These are phyloP conservation scores for Dovyalis caffra DNA, from an alignment of 345 rosid species.

Conservation along the genomic window DNA sequence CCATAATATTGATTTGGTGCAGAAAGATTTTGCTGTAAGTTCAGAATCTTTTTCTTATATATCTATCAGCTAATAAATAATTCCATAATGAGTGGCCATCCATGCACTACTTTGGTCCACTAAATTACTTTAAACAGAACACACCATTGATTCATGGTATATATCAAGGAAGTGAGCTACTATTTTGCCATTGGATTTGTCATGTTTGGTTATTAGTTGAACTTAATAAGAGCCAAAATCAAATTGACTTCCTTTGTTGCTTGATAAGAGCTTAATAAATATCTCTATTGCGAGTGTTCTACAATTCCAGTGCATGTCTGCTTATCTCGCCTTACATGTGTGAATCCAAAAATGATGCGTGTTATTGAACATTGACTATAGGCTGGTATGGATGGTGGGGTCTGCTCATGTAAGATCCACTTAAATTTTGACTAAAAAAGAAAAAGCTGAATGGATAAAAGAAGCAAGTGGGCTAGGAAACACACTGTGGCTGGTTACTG, in stretches of 20 bases:
- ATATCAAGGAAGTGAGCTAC: not conserved
- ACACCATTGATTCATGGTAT: not conserved
- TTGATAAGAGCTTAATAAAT: not conserved
- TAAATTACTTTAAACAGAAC: not conserved
- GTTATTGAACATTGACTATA: no score
- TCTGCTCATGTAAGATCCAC: no score
- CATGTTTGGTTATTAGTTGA: not conserved
- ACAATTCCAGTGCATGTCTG: no score
- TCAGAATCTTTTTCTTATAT: constrained; percentile 1
- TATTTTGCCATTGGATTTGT: not conserved
- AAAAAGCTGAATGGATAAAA: no score
- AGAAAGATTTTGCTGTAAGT: constrained; percentile 93
- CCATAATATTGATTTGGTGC: constrained; percentile 66
- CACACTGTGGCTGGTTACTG: no score
- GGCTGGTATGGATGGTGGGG: no score
- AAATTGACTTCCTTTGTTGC: not conserved
- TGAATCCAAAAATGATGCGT: no score
- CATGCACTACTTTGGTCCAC: not conserved
- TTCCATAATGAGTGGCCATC: not conserved
- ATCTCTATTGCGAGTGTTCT: no score
- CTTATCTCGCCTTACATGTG: no score
- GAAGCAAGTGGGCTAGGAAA: no score
- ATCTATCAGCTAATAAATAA: not conserved
- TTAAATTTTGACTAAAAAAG: no score
- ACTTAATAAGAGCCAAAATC: not conserved